These are phyloP conservation scores for Phytomonas sp. DNA, from an alignment of 208 protist genomes.

Conservation along the genomic window DNA sequence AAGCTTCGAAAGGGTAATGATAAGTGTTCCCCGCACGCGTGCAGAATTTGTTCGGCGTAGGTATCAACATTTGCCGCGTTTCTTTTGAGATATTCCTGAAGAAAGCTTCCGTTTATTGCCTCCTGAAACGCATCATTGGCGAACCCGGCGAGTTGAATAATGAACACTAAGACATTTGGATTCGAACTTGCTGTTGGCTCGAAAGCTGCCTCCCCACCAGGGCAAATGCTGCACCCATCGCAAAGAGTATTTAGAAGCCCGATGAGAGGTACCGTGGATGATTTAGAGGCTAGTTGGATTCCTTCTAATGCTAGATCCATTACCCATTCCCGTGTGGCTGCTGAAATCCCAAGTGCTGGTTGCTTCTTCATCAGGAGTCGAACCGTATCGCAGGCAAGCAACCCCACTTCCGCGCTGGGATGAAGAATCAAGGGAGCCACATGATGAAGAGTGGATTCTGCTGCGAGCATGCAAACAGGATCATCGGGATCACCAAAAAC, in stretches of 20 bases:
- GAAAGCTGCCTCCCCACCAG: neutral
- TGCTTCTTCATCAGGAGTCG: neutral
- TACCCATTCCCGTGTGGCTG: neutral
- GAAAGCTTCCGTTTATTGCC: neutral
- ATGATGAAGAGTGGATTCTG: neutral
- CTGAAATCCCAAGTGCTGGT: neutral
- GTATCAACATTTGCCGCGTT: neutral
- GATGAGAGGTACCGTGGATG: neutral
- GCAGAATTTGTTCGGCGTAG: neutral
- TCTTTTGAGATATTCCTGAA: neutral
- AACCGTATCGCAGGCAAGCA: neutral
- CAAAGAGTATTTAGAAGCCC: neutral
- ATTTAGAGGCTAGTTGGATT: neutral
- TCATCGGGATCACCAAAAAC: neutral
- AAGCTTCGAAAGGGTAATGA: neutral
- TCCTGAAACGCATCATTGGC: slow-evolving; percentile 1
- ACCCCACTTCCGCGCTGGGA: neutral
- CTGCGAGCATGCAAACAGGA: neutral
- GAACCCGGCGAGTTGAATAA: neutral
- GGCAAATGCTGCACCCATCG: neutral
- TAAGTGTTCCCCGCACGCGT: neutral
- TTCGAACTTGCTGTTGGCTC: neutral
- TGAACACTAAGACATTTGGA: neutral
- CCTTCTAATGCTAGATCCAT: neutral
- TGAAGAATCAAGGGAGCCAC: neutral